Evolutionary conservation across 176 grass and related monocot genomes (phyloP).

Genomic region (Rhynchospora tenuis): DNA sequence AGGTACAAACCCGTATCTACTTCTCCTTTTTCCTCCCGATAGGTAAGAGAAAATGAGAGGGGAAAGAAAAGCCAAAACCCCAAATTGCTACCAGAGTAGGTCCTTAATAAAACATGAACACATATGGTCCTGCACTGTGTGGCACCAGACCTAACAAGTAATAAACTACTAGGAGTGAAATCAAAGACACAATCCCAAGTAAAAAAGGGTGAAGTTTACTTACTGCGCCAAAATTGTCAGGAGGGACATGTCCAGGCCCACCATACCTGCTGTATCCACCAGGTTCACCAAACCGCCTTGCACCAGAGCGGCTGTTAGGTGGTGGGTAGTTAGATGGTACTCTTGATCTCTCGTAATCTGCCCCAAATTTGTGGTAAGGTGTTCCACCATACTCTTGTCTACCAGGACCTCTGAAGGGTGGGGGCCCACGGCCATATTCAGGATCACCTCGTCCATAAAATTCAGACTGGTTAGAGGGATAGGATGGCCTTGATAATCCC

Average conservation of each 20-base stretch:
- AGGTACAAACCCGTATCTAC: neutral
- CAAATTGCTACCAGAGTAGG: neutral
- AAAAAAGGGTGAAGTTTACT: neutral
- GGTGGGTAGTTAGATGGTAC: neutral
- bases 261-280: slow-evolving; percentile 20
- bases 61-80: neutral
- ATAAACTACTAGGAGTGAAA: neutral
- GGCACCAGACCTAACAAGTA: neutral
- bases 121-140: neutral
- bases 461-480: slow-evolving; percentile 25
- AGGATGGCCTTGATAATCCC: slow-evolving; percentile 3
- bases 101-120: neutral
- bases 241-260: neutral
- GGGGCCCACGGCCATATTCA: slow-evolving; percentile 52
- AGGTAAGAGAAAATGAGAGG: neutral
- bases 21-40: neutral
- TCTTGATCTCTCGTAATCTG: neutral
- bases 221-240: neutral
- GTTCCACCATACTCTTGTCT: slow-evolving; percentile 22
- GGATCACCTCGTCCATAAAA: slow-evolving; percentile 31
- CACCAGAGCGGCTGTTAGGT: neutral
- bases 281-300: slow-evolving; percentile 35
- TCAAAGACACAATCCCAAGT: neutral
- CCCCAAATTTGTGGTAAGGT: neutral
- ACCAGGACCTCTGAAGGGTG: slow-evolving; percentile 48